Conservation (phyloP, 2,329 filamentous ascomycete genomes). For the Aspergillus melleus region DNA sequence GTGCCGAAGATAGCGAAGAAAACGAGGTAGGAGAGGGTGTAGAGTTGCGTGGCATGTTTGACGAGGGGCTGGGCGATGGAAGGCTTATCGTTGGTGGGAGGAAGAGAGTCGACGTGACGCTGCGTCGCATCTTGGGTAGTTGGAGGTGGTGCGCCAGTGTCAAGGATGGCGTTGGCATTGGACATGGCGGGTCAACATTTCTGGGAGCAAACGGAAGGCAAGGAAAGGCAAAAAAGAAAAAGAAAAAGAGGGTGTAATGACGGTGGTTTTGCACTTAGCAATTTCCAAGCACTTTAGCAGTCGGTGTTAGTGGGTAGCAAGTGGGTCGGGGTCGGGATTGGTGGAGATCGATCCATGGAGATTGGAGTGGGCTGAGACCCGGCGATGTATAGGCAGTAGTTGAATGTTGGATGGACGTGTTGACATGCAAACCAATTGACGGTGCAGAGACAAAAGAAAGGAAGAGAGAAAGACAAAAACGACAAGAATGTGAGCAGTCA, state of each 20-base stretch:
- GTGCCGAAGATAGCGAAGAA: slow-evolving; percentile 85
- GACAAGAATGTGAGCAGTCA: background rate
- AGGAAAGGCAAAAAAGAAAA: background rate
- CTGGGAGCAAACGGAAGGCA: background rate
- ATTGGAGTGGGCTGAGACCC: background rate
- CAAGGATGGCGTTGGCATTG: slow-evolving; percentile 15
- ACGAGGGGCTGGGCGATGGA: slow-evolving; percentile 41
- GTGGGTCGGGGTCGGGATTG: background rate
- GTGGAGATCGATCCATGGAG: background rate
- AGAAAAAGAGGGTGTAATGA: background rate
- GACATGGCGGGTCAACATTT: background rate
- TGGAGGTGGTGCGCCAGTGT: slow-evolving; percentile 40
- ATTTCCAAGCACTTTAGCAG: background rate
- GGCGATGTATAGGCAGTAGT: background rate
- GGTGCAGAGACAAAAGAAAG: background rate
- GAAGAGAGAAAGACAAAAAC: slow-evolving; percentile 10
- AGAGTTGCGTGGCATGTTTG: slow-evolving; percentile 57
- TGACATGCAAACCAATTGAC: background rate
- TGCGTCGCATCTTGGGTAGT: slow-evolving; percentile 42
- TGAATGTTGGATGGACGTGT: background rate
- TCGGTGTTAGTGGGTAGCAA: background rate
- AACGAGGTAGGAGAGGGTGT: slow-evolving; percentile 78
- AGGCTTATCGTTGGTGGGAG: slow-evolving; percentile 18
- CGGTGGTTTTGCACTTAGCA: background rate
- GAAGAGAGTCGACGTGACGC: slow-evolving; percentile 36